A percentile compares a stretch with the other conserved stretches of the same genome.
Conservation (phyloP, 805 yeast species). For the Zygosaccharomyces rouxii region DNA sequence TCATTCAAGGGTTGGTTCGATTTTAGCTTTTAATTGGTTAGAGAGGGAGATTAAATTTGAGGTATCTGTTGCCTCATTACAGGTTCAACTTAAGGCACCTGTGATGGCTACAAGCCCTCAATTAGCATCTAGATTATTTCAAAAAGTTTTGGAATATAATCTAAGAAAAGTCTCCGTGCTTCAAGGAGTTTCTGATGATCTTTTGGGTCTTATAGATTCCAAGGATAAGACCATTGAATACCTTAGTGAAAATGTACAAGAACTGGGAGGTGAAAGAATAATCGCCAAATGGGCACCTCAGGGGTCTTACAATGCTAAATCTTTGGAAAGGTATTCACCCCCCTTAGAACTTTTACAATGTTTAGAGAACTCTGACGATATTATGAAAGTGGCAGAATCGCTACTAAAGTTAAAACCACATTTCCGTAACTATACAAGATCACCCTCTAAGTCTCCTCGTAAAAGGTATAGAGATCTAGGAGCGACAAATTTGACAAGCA, state of each 20-base stretch:
- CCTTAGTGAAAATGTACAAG: constrained; percentile 28
- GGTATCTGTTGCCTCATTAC: constrained; percentile 9
- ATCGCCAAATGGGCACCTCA: constrained; percentile 35
- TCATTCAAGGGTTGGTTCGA: background rate
- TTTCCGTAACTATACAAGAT: constrained; percentile 4
- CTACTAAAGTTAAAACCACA: constrained; percentile 5
- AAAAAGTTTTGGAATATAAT: constrained; percentile 8
- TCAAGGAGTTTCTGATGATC: constrained; percentile 3
- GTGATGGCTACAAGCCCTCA: background rate
- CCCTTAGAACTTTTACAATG: constrained; percentile 5
- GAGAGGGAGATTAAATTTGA: background rate
- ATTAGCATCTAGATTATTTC: constrained; percentile 2
- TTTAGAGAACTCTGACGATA: constrained; percentile 4
- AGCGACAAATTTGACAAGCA: constrained; percentile 8
- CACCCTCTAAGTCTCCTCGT: constrained; percentile 5
- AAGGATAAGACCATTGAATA: constrained; percentile 35
- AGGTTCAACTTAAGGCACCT: constrained; percentile 3
- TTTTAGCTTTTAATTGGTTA: constrained; percentile 1
- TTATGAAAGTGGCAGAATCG: constrained; percentile 5
- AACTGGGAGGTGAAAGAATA: constrained; percentile 20
- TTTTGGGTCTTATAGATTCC: constrained; percentile 19
- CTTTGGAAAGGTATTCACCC: constrained; percentile 18
- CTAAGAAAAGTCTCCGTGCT: constrained; percentile 3
- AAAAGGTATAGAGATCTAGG: constrained; percentile 6
- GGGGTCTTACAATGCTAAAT: constrained; percentile 28